A percentile compares a stretch with the other conserved stretches of the same genome.
These are phyloP conservation scores for Paspalum notatum DNA, from an alignment of 176 grass and related monocot species.

Conservation along the genomic window DNA sequence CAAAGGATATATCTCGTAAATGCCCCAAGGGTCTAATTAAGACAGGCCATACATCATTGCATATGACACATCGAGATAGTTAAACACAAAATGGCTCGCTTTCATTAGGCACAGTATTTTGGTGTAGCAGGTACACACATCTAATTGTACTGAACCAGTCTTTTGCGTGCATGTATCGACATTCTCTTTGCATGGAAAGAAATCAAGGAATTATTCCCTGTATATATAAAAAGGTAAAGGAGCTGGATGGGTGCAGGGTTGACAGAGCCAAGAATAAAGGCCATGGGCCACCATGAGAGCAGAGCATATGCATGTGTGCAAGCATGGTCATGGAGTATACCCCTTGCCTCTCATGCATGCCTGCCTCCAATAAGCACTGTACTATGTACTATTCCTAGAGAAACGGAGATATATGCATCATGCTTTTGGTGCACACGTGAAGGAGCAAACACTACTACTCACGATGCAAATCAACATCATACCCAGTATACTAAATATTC, in stretches of 20 bases:
- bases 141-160: not conserved
- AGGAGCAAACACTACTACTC: not conserved
- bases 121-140: too few species aligned
- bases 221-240: conserved; percentile 8
- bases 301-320: too few species aligned
- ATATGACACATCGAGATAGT: too few species aligned
- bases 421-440: conserved; percentile 3
- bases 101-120: too few species aligned
- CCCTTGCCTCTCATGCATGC: conserved; percentile 7
- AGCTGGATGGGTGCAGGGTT: not conserved
- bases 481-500: not conserved
- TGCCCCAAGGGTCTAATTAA: too few species aligned
- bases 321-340: not conserved
- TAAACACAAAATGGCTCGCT: too few species aligned
- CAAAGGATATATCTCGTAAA: too few species aligned
- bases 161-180: conserved; percentile 29
- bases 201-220: conserved; percentile 20
- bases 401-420: too few species aligned
- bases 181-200: conserved; percentile 28
- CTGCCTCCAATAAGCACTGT: not conserved
- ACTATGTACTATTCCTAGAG: not conserved
- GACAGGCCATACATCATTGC: too few species aligned
- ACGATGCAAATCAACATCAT: not conserved
- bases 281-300: too few species aligned
- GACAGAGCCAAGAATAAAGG: conserved; percentile 33